A percentile compares a stretch with the other conserved stretches of the same genome.
These are phyloP conservation scores for Paraphaeosphaeria sporulosa DNA, from an alignment of 2,329 filamentous ascomycete genomes.

Conservation along the genomic window DNA sequence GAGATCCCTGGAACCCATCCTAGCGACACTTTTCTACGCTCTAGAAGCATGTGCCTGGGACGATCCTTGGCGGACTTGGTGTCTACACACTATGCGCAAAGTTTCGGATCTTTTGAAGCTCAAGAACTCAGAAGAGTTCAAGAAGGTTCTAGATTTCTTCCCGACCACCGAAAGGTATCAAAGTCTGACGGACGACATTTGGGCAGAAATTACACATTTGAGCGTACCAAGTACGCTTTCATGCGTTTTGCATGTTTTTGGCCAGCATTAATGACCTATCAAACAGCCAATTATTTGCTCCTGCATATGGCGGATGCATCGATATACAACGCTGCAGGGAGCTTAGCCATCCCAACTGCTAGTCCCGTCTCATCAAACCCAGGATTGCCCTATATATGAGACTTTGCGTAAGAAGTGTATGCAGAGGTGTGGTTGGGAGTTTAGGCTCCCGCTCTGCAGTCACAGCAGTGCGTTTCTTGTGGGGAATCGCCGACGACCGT, in stretches of 20 bases:
- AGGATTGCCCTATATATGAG: too few relatives aligned
- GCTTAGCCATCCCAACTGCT: not conserved
- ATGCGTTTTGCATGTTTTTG: not conserved
- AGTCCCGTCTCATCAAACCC: not conserved
- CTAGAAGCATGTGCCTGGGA: slow-evolving; percentile 24
- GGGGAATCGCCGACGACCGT: too few relatives aligned
- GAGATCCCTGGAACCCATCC: slow-evolving; percentile 25
- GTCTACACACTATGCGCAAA: slow-evolving; percentile 18
- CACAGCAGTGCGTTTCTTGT: too few relatives aligned
- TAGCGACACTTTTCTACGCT: slow-evolving; percentile 29
- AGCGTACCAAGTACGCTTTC: slow-evolving; percentile 3
- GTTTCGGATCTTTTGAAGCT: slow-evolving; percentile 23
- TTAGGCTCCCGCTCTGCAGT: too few relatives aligned
- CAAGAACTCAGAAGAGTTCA: slow-evolving; percentile 26
- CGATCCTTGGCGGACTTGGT: slow-evolving; percentile 24
- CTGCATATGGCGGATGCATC: not conserved
- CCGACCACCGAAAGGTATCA: slow-evolving; percentile 23
- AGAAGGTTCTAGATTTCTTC: slow-evolving; percentile 26
- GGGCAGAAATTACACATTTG: slow-evolving; percentile 23
- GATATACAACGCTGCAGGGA: not conserved
- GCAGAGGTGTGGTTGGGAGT: not conserved
- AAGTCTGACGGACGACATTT: slow-evolving; percentile 15
- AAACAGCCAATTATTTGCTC: not conserved
- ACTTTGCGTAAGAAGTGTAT: not conserved
- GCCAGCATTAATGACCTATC: not conserved